A percentile compares a stretch with the other conserved stretches of the same genome.
Evolutionary conservation across 2,329 filamentous ascomycete genomes (phyloP).

Genomic region (Scortechinia acanthostroma): DNA sequence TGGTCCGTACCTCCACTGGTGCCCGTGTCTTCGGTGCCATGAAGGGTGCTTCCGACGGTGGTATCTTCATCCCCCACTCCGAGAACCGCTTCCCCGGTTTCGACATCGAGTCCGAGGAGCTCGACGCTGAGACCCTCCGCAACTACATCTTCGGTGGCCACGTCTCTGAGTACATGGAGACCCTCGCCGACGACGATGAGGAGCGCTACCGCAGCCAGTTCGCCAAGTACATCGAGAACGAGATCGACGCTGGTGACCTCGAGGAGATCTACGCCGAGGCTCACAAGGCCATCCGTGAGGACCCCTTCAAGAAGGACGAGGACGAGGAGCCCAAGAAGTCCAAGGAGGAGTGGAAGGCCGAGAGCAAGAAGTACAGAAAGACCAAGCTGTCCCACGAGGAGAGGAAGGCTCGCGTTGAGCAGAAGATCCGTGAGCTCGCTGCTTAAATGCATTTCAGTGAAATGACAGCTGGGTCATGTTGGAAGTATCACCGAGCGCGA

Average conservation of each 20-base stretch:
- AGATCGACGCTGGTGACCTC: constrained; percentile 88
- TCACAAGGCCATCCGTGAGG: constrained; percentile 92
- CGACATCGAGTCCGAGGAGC: constrained; percentile 96
- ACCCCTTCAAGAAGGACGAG: constrained; percentile 91
- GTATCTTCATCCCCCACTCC: constrained; percentile 93
- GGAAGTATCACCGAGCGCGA: not conserved
- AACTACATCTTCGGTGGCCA: constrained; percentile 99
- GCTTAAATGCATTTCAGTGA: not conserved
- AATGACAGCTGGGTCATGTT: not conserved
- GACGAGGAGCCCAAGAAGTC: constrained; percentile 75
- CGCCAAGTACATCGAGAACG: constrained; percentile 93
- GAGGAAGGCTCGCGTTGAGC: constrained; percentile 77
- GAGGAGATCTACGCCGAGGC: constrained; percentile 95
- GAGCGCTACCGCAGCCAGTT: constrained; percentile 99
- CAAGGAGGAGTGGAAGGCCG: constrained; percentile 95
- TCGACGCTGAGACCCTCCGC: constrained; percentile 91
- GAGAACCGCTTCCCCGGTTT: constrained; percentile 99
- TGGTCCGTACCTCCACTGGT: constrained; percentile 93
- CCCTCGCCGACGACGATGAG: constrained; percentile 97
- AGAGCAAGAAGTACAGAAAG: constrained; percentile 82
- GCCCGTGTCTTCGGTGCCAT: constrained; percentile 98
- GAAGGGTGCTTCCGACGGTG: constrained; percentile 98
- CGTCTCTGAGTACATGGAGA: constrained; percentile 99
- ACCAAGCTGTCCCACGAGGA: constrained; percentile 75
- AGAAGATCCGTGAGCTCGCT: constrained; percentile 76